Evolutionary conservation across 148 eudicot genomes (phyloP).

Genomic region (Persicaria tinctoria): DNA sequence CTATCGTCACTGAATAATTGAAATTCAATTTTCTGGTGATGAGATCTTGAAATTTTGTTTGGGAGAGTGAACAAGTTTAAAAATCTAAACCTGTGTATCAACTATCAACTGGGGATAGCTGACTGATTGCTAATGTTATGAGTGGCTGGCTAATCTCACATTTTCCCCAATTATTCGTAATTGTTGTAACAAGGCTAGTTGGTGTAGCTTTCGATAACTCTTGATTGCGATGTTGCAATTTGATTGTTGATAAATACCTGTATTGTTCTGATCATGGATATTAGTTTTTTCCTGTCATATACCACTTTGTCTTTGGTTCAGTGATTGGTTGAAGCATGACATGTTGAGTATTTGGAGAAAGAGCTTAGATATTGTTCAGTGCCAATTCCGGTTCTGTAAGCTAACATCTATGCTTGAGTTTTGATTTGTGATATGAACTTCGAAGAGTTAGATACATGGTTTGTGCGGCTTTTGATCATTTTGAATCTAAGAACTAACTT

Average conservation of each 20-base stretch:
- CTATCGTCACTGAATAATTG: too few species aligned
- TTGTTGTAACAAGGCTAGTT: background rate
- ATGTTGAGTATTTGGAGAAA: background rate
- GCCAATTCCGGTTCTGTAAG: background rate
- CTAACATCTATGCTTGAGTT: background rate
- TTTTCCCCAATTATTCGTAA: background rate
- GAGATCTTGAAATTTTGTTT: background rate
- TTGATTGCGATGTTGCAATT: background rate
- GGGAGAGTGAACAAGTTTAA: background rate
- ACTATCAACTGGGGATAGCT: background rate
- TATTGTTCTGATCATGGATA: background rate
- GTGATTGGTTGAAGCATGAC: background rate
- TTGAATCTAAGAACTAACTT: background rate
- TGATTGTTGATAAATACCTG: background rate
- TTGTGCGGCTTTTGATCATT: background rate
- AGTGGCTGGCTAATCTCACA: background rate
- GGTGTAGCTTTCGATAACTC: background rate
- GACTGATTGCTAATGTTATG: background rate
- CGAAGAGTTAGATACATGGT: background rate
- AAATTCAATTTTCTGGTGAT: background rate
- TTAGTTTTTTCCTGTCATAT: background rate
- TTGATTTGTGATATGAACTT: background rate
- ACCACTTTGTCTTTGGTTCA: background rate
- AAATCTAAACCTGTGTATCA: background rate
- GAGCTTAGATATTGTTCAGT: background rate